Evolutionary conservation across 2,329 filamentous ascomycete genomes (phyloP).

Genomic region (Penicillium sp.): DNA sequence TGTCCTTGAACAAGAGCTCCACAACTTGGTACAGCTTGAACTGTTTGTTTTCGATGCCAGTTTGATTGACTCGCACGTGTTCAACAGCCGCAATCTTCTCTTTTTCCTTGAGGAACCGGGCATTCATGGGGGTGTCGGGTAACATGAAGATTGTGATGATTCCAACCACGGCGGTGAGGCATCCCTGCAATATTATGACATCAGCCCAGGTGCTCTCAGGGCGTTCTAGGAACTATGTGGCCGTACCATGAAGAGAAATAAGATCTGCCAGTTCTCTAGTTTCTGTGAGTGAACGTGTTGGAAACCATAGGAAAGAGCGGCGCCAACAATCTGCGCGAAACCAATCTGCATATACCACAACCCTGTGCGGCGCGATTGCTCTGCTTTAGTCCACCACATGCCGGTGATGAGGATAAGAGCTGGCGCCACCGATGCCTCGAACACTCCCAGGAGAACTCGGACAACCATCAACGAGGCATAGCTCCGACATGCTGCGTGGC

Average conservation of each 20-base stretch:
- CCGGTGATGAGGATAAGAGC: slow-evolving; percentile 49
- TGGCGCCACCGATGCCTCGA: slow-evolving; percentile 22
- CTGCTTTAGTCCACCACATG: slow-evolving; percentile 46
- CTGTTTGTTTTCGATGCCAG: slow-evolving; percentile 34
- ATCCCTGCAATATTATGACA: neutral
- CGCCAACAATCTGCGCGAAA: slow-evolving; percentile 21
- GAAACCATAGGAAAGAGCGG: neutral
- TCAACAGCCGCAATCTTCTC: slow-evolving; percentile 38
- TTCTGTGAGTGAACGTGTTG: neutral
- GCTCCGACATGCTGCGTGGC: slow-evolving; percentile 24
- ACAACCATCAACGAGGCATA: slow-evolving; percentile 25
- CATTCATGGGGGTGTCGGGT: slow-evolving; percentile 49
- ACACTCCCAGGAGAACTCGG: slow-evolving; percentile 29
- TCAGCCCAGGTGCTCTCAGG: neutral
- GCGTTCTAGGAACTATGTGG: neutral
- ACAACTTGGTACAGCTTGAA: neutral
- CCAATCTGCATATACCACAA: slow-evolving; percentile 18
- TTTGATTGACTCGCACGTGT: slow-evolving; percentile 46
- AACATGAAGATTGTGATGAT: neutral
- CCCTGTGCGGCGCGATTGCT: slow-evolving; percentile 16
- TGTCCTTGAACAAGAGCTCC: neutral
- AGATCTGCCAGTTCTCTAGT: neutral
- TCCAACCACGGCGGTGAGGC: neutral
- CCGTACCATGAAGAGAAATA: neutral
- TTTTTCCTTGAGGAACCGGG: slow-evolving; percentile 25